Percentiles rank a stretch among this genome's conserved stretches.
phyloP scores from a whole-genome alignment of 1,284 basidiomycete species.

The Naganishia sp. region DNA sequence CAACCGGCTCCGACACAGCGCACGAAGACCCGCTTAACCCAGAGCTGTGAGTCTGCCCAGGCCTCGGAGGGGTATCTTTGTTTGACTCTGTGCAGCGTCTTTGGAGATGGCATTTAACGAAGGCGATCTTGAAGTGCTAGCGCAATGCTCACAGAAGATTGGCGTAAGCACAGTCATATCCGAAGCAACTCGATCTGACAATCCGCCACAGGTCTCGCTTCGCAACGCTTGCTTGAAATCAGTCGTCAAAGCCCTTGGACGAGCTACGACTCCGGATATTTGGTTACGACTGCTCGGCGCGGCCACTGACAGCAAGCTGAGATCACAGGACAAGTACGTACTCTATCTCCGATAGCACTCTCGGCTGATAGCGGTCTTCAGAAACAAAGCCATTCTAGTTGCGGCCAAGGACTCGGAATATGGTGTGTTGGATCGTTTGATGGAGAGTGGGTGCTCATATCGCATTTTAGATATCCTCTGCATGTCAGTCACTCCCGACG shows the following conservation, averaged over 20 bases:
- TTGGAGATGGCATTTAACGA: constrained; percentile 29
- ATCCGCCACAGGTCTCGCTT: constrained; percentile 19
- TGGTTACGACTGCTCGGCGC: constrained; percentile 27
- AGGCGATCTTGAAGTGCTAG: constrained; percentile 58
- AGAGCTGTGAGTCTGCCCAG: constrained; percentile 21
- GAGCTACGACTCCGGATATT: constrained; percentile 17
- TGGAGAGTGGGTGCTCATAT: not conserved
- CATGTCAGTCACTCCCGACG: constrained; percentile 32
- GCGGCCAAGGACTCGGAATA: constrained; percentile 35
- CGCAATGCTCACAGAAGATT: constrained; percentile 64
- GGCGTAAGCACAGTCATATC: constrained; percentile 54
- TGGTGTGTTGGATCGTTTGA: constrained; percentile 23
- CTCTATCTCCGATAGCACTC: not conserved
- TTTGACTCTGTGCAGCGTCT: constrained; percentile 7
- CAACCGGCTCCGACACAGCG: not conserved
- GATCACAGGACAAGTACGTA: constrained; percentile 14
- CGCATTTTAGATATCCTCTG: constrained; percentile 28
- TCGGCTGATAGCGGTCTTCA: not conserved
- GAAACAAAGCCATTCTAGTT: constrained; percentile 27
- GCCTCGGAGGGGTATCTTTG: not conserved
- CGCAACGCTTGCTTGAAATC: constrained; percentile 29
- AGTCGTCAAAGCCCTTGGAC: constrained; percentile 29
- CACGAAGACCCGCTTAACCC: constrained; percentile 11
- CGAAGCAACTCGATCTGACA: not conserved
- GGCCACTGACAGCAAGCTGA: constrained; percentile 2